Evolutionary conservation across 73 alveolate genomes (phyloP), one percentile per base, ranked within the genome.

Genomic region (Tetrahymena thermophila): DNA sequence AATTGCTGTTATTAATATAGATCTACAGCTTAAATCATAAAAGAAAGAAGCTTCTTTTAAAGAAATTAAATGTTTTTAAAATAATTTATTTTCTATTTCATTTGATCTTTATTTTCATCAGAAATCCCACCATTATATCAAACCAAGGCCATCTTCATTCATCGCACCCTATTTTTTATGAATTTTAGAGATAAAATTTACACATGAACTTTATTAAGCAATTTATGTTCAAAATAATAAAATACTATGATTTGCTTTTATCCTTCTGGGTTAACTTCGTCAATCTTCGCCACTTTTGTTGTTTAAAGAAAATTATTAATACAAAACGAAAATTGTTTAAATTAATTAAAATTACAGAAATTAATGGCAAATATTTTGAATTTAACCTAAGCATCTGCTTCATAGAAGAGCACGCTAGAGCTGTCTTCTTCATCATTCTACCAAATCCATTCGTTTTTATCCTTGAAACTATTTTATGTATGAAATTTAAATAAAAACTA

Each of bases 401-500:
- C 89, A 19, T 71, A 71, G 11, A 71, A 71, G 89, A 71, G 37
- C 21, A 71, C 89, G n/a, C 89, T 71, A 1, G 89, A 71, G 89
- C 89, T 71, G 31, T 71, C 89, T 8, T 71, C 89, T 71, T 71
- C 89, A 71, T 71, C 89, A 25, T 71, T 71, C 31, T 71, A 31
- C 89, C 89, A 71, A 71, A 71, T 71, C 89, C 89, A 71, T 71
- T 71, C 89, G 89, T 71, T 71, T 71, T 71, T 71, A n/a, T 71
- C 89, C 40, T 71, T 71, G 37, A 71, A 71, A 34, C 89, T 71
- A 28, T 71, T 71, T n/a, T 71, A 28, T 1, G 31, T 71, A 4
- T 7, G 83, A 10, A 50, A 3, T 71, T 71, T 71, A 19, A 71
- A 31, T 25, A 71, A n/a, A 14, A 71, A 71, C 3, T 25, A 71